Percentiles rank a stretch among this genome's conserved stretches.
phyloP scores from a whole-genome alignment of 2,329 filamentous ascomycete species.

The Sclerotinia sclerotiorum region DNA sequence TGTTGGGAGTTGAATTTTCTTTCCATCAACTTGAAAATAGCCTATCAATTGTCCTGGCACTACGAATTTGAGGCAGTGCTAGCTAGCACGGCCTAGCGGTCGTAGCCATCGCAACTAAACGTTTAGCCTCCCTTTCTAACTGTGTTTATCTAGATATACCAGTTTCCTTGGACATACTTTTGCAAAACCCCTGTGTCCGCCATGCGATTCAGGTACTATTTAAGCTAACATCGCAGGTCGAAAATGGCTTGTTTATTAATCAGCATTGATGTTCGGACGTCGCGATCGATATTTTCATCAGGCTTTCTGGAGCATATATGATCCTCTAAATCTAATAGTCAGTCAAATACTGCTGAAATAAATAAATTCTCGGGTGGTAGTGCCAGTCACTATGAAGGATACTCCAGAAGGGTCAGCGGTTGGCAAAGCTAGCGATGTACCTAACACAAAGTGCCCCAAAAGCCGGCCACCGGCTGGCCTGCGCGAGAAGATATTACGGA shows the following conservation, averaged over 20 bases:
- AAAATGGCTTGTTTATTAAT: conserved; percentile 1
- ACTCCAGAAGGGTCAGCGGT: background rate
- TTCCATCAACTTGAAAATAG: background rate
- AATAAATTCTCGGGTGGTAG: background rate
- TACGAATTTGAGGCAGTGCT: background rate
- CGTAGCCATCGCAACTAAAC: too few relatives aligned
- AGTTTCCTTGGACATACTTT: background rate
- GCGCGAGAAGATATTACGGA: conserved; percentile 50
- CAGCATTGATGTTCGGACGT: background rate
- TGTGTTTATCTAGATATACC: background rate
- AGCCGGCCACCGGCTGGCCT: conserved; percentile 47
- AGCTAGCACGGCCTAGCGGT: background rate
- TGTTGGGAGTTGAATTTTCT: too few relatives aligned
- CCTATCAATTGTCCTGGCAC: background rate
- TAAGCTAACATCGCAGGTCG: background rate
- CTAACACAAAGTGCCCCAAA: conserved; percentile 42
- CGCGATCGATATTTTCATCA: background rate
- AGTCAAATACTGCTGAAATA: background rate
- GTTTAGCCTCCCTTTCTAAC: background rate
- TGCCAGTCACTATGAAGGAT: background rate
- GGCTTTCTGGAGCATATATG: background rate
- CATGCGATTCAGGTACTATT: background rate
- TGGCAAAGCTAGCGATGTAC: conserved; percentile 6
- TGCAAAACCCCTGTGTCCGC: too few relatives aligned
- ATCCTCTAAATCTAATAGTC: background rate